These are phyloP conservation scores for Oidium heveae DNA, from an alignment of 2,329 filamentous ascomycete species.

Conservation along the genomic window DNA sequence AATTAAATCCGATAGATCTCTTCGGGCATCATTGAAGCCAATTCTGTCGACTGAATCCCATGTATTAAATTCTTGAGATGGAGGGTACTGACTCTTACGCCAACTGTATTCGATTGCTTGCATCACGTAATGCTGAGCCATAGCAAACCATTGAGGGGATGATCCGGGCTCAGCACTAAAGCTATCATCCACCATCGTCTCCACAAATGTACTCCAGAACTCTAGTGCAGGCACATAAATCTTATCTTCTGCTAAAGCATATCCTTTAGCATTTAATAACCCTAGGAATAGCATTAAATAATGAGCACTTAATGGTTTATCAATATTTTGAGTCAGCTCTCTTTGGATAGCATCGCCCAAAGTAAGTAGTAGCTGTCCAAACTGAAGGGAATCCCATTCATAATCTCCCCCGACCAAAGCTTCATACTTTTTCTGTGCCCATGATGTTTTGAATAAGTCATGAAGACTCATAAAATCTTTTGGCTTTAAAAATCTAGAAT, in stretches of 20 bases:
- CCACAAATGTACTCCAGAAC: slow-evolving; percentile 59
- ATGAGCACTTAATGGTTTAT: slow-evolving; percentile 21
- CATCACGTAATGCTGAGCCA: slow-evolving; percentile 32
- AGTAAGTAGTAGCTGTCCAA: slow-evolving; percentile 39
- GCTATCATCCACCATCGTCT: slow-evolving; percentile 35
- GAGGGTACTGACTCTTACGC: slow-evolving; percentile 38
- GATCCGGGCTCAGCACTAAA: slow-evolving; percentile 18
- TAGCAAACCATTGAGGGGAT: slow-evolving; percentile 27
- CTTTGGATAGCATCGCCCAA: slow-evolving; percentile 42
- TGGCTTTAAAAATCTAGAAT: slow-evolving; percentile 32
- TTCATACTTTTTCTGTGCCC: slow-evolving; percentile 30
- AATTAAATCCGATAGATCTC: slow-evolving; percentile 57
- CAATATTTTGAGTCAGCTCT: slow-evolving; percentile 27
- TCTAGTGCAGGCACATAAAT: slow-evolving; percentile 49
- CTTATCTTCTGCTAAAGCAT: slow-evolving; percentile 45
- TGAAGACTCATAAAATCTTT: slow-evolving; percentile 32
- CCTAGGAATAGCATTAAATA: slow-evolving; percentile 35
- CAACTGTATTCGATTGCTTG: slow-evolving; percentile 40
- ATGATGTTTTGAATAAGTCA: slow-evolving; percentile 31
- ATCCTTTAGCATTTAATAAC: slow-evolving; percentile 38
- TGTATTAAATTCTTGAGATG: slow-evolving; percentile 25
- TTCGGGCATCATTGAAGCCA: slow-evolving; percentile 45
- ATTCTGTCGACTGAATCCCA: slow-evolving; percentile 48
- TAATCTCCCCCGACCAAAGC: slow-evolving; percentile 31
- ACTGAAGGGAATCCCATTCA: slow-evolving; percentile 37